A percentile compares a stretch with the other conserved stretches of the same genome.
These are phyloP conservation scores for Hypomontagnella monticulosa DNA, from an alignment of 495 filamentous ascomycete genomes.

Conservation along the genomic window DNA sequence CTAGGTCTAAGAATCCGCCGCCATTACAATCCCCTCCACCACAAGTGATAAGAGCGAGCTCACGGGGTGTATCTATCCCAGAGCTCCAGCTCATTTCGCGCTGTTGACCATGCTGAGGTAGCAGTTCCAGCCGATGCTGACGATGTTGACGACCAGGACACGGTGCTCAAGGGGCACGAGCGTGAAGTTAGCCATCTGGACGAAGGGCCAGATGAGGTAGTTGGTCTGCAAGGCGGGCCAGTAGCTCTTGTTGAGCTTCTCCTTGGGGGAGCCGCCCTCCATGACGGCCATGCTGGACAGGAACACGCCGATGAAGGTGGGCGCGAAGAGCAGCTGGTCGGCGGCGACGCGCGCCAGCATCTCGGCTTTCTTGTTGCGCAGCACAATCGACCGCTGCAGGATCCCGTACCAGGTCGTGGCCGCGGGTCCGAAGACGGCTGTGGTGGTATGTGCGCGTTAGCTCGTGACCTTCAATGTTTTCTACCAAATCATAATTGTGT, in stretches of 20 bases:
- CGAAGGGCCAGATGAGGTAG: constrained; percentile 91
- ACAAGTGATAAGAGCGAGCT: neutral
- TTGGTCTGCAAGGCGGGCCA: constrained; percentile 77
- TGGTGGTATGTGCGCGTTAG: constrained; percentile 31
- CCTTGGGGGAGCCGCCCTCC: constrained; percentile 75
- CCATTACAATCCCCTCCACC: neutral
- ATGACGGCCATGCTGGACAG: constrained; percentile 86
- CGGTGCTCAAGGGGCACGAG: constrained; percentile 87
- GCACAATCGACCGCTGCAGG: constrained; percentile 69
- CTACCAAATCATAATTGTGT: neutral
- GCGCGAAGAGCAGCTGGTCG: constrained; percentile 90
- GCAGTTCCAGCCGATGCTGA: constrained; percentile 91
- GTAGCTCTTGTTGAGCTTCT: constrained; percentile 78
- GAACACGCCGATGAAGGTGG: constrained; percentile 82
- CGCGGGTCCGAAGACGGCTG: constrained; percentile 89
- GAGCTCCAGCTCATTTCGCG: constrained; percentile 23
- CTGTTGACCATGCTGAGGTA: constrained; percentile 72
- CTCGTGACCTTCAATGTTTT: neutral
- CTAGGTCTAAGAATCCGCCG: constrained; percentile 11
- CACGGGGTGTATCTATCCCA: neutral
- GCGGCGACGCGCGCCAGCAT: constrained; percentile 81
- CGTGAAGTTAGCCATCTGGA: constrained; percentile 91
- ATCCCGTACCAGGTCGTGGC: constrained; percentile 90
- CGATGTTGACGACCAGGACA: constrained; percentile 87
- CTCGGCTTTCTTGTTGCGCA: constrained; percentile 72